These are phyloP conservation scores for Aphanomyces astaci DNA, from an alignment of 352 stramenopile genomes.

Conservation along the genomic window DNA sequence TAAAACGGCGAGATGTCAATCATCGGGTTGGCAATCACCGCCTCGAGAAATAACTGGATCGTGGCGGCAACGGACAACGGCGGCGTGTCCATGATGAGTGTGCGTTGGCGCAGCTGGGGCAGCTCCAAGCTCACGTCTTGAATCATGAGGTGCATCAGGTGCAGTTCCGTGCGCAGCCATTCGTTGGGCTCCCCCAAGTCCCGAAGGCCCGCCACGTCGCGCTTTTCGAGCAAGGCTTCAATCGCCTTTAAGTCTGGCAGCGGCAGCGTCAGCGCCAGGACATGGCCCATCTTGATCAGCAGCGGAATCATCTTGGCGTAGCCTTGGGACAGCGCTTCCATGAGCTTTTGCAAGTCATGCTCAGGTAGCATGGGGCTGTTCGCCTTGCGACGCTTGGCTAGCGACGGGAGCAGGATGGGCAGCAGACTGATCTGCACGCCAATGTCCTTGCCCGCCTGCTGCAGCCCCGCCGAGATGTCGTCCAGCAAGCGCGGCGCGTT, in stretches of 20 bases:
- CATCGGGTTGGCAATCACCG: constrained; percentile 26
- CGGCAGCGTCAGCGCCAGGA: constrained; percentile 14
- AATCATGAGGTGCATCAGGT: constrained; percentile 8
- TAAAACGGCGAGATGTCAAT: constrained; percentile 76
- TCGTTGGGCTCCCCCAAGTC: not conserved
- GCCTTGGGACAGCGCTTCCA: not conserved
- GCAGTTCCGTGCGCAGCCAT: constrained; percentile 12
- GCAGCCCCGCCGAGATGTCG: not conserved
- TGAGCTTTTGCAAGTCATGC: constrained; percentile 5
- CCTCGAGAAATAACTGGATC: not conserved
- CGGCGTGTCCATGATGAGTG: not conserved
- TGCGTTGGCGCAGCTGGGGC: not conserved
- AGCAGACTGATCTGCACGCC: constrained; percentile 19
- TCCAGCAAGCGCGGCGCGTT: constrained; percentile 8
- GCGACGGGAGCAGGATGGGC: constrained; percentile 7
- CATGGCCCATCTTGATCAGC: constrained; percentile 19
- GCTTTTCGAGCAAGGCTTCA: not conserved
- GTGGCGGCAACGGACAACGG: not conserved
- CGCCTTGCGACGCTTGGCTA: not conserved
- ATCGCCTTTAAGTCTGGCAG: constrained; percentile 11
- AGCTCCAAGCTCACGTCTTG: constrained; percentile 8
- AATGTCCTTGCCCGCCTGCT: constrained; percentile 4
- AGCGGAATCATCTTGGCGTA: constrained; percentile 13
- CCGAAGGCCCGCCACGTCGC: not conserved
- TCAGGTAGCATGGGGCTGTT: constrained; percentile 3